Conservation (phyloP, 2,329 filamentous ascomycete genomes). For the Cladosporium phlei region DNA sequence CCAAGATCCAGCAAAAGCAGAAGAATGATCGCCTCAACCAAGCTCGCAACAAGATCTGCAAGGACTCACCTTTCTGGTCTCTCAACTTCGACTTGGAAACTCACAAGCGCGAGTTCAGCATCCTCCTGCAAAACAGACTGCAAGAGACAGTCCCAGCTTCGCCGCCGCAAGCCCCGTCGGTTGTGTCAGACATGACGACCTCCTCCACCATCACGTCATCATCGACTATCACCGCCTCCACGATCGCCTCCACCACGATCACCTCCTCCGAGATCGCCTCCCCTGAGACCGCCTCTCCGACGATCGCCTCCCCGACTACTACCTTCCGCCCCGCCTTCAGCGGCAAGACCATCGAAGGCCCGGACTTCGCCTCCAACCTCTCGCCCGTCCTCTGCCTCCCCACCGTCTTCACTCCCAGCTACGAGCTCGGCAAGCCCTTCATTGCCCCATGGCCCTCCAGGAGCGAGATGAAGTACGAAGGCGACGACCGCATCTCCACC, state of each 20-base stretch:
- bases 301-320: not conserved
- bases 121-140: not conserved
- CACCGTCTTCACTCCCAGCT: slow-evolving; percentile 34
- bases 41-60: slow-evolving; percentile 22
- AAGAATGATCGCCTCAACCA: slow-evolving; percentile 19
- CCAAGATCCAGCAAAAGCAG: slow-evolving; percentile 15
- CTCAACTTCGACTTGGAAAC: slow-evolving; percentile 22
- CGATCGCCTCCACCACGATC: not conserved
- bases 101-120: slow-evolving; percentile 21
- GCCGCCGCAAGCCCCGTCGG: no score
- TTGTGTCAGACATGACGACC: no score
- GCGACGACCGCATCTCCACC: slow-evolving; percentile 43
- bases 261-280: not conserved
- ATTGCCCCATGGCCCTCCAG: slow-evolving; percentile 38
- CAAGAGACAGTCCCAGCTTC: no score
- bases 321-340: not conserved
- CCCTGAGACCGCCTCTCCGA: not conserved
- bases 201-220: not conserved
- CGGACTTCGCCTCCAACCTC: slow-evolving; percentile 17
- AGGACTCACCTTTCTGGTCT: slow-evolving; percentile 24
- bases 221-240: not conserved
- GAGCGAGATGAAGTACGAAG: slow-evolving; percentile 45
- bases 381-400: slow-evolving; percentile 33
- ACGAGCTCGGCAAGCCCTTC: slow-evolving; percentile 19
- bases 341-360: slow-evolving; percentile 16